phyloP scores from a whole-genome alignment of 495 filamentous ascomycete species.

The Trichoderma asperelloides region DNA sequence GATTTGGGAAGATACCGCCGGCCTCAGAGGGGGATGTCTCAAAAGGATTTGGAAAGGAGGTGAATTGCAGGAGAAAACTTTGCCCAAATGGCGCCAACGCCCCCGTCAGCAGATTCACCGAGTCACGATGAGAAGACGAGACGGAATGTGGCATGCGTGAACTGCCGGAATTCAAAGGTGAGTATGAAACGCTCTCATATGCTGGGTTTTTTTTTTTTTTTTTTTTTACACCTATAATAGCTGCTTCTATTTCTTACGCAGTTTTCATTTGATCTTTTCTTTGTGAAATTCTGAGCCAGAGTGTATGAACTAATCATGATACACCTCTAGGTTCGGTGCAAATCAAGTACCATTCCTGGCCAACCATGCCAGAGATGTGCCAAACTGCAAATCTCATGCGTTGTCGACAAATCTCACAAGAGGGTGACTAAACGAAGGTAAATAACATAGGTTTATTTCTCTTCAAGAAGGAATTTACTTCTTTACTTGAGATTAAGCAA shows the following conservation, averaged over 20 bases:
- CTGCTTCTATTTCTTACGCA: background rate
- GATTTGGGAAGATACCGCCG: background rate
- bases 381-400: constrained; percentile 34
- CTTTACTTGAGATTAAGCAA: too few relatives aligned
- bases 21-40: background rate
- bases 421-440: constrained; percentile 34
- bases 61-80: background rate
- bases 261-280: too few relatives aligned
- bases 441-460: too few relatives aligned
- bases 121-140: constrained; percentile 4
- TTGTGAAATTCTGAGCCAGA: too few relatives aligned
- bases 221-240: background rate
- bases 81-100: background rate
- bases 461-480: too few relatives aligned
- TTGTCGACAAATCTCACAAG: constrained; percentile 39
- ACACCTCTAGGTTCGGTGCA: constrained; percentile 18
- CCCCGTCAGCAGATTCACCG: background rate
- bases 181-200: background rate
- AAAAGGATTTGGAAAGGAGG: background rate
- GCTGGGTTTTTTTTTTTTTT: background rate
- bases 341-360: constrained; percentile 28
- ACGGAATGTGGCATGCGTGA: constrained; percentile 9
- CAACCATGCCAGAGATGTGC: constrained; percentile 34
- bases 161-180: constrained; percentile 10
- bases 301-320: too few relatives aligned